phyloP scores from a whole-genome alignment of 257 asterid genomes.

The Jasminum sambac region DNA sequence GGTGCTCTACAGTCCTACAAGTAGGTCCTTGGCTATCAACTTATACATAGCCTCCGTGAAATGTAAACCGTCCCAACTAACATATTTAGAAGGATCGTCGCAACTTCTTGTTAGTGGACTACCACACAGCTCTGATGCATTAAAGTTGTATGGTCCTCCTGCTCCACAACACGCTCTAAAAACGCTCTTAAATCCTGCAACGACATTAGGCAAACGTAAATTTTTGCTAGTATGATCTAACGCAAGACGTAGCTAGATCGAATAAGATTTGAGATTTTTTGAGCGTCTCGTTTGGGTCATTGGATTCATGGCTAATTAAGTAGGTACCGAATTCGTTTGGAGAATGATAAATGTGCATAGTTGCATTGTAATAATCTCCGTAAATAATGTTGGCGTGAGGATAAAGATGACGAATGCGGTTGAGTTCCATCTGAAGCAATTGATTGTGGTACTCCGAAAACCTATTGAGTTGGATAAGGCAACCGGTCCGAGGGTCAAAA shows the following conservation, averaged over 20 bases:
- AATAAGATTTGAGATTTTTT: no score
- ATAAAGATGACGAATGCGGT: conserved; percentile 29
- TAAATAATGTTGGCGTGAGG: conserved; percentile 50
- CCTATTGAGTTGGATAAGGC: conserved; percentile 50
- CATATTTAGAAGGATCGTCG: conserved; percentile 33
- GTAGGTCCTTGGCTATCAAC: conserved; percentile 24
- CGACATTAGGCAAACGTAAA: neutral
- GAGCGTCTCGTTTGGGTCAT: no score
- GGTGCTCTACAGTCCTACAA: conserved; percentile 25
- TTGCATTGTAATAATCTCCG: conserved; percentile 51
- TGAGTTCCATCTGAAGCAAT: conserved; percentile 39
- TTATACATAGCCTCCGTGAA: conserved; percentile 43
- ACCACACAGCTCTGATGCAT: conserved; percentile 13
- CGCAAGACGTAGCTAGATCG: no score
- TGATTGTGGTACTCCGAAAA: conserved; percentile 40
- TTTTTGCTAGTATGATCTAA: neutral
- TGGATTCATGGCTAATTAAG: neutral
- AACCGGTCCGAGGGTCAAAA: conserved; percentile 46
- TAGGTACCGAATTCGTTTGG: conserved; percentile 18
- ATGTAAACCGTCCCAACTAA: conserved; percentile 44
- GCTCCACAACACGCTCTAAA: conserved; percentile 45
- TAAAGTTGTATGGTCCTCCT: conserved; percentile 32
- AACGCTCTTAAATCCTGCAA: conserved; percentile 30
- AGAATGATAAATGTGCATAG: conserved; percentile 32
- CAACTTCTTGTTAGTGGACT: conserved; percentile 9